A percentile compares a stretch with the other conserved stretches of the same genome.
Conservation (phyloP, 2,329 filamentous ascomycete species). For the Cladosporium colombiae region DNA sequence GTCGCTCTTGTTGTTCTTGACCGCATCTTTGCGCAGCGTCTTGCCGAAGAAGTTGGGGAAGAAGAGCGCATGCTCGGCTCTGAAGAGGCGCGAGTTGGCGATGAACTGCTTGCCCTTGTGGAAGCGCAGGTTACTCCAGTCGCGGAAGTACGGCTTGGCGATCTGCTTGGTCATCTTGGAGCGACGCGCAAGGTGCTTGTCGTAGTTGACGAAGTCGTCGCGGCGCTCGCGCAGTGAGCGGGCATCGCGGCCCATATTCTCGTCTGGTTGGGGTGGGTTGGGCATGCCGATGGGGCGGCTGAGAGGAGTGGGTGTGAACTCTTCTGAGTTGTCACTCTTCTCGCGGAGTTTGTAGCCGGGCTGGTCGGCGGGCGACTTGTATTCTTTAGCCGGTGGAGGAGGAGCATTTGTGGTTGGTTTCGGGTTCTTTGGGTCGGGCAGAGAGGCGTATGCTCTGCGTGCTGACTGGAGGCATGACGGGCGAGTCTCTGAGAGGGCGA, state of each 20-base stretch:
- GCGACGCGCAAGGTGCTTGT: slow-evolving; percentile 77
- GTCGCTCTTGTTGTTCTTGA: slow-evolving; percentile 62
- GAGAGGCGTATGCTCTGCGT: slow-evolving; percentile 29
- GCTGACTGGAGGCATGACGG: slow-evolving; percentile 15
- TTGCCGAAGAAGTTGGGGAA: slow-evolving; percentile 89
- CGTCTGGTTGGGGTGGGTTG: slow-evolving; percentile 69
- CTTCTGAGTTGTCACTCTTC: slow-evolving; percentile 34
- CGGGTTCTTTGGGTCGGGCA: slow-evolving; percentile 24
- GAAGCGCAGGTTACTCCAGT: slow-evolving; percentile 85
- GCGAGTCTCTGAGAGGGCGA: slow-evolving; percentile 25
- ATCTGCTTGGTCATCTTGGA: slow-evolving; percentile 75
- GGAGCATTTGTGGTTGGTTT: slow-evolving; percentile 22
- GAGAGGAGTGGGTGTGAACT: slow-evolving; percentile 56
- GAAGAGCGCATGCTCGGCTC: slow-evolving; percentile 76
- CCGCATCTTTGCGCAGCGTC: slow-evolving; percentile 69
- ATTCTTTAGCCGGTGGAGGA: slow-evolving; percentile 21
- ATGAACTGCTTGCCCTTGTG: slow-evolving; percentile 88
- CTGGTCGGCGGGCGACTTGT: slow-evolving; percentile 12
- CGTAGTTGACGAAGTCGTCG: slow-evolving; percentile 80
- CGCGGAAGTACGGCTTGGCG: slow-evolving; percentile 88
- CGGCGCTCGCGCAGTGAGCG: slow-evolving; percentile 68
- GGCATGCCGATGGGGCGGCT: slow-evolving; percentile 79
- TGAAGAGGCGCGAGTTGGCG: slow-evolving; percentile 81
- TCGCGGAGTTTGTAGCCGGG: slow-evolving; percentile 29
- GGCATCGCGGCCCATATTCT: slow-evolving; percentile 77